These are phyloP conservation scores for Pythium brachiatum DNA, from an alignment of 352 stramenopile species.

Conservation along the genomic window DNA sequence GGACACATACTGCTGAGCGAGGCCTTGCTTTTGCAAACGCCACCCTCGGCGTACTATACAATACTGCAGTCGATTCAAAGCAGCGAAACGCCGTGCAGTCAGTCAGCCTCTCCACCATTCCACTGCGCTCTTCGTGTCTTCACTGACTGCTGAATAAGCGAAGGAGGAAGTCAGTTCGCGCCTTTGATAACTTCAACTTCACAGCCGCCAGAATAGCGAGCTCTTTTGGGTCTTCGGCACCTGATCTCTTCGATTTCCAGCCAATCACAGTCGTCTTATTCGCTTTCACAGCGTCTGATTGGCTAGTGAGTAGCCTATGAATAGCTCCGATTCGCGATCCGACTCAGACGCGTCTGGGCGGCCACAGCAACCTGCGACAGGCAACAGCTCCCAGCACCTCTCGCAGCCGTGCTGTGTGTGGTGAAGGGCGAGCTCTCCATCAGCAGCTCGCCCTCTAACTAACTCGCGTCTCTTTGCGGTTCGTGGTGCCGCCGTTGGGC, in stretches of 20 bases:
- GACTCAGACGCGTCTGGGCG: conserved; percentile 20
- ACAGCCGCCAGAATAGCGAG: conserved; percentile 6
- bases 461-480: not conserved
- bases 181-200: conserved; percentile 18
- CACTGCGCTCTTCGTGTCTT: not conserved
- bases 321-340: conserved; percentile 25
- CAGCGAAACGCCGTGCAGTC: no score
- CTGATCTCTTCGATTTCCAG: conserved; percentile 13
- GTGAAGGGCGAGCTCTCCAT: not conserved
- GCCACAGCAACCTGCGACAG: conserved; percentile 10
- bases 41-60: no score
- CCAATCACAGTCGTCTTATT: conserved; percentile 26
- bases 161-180: not conserved
- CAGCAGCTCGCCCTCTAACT: not conserved
- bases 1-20: no score
- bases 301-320: conserved; percentile 22
- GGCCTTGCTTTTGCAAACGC: no score
- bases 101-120: not conserved
- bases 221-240: conserved; percentile 8
- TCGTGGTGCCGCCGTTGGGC: not conserved
- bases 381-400: not conserved
- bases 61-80: no score
- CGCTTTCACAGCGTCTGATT: not conserved
- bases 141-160: not conserved
- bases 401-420: not conserved